Base-by-base conservation (phyloP, 1,139 yeast genomes). In the Kluyveromyces sp. region DNA sequence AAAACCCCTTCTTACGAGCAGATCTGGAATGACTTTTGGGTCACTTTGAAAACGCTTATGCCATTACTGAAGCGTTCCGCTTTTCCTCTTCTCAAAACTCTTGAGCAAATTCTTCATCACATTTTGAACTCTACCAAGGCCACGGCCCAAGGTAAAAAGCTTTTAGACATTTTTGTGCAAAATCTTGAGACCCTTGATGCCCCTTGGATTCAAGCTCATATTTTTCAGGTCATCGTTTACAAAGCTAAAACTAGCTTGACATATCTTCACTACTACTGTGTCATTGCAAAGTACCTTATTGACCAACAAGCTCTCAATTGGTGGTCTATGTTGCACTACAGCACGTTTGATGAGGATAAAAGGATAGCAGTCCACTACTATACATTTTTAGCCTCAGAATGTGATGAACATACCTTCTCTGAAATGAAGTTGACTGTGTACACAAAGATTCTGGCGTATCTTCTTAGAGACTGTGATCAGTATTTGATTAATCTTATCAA, bases 301-400 rank as follows among this genome's bases (percentile, higher is more conserved):
- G 44, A 47, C 13, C 41, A 42, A 18, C 47, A 52, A 33, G 49
- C 46, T 7, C 44, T 56, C 13, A 50, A 60, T 2, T 59, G 64
- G 63, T 61, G 65, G 66, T 47, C 58, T 1, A 54, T 60, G 32
- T 46, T 53, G 17, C 49, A 50, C 22, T 61, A 57, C 41, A 56
- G 54, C 40, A 48, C 47, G 4, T 40, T 59, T 32, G 48, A 49
- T 4, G 45, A 46, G 2, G 36, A 50, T 11, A 20, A 39, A 3
- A 22, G 44, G 7, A 43, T 49, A 7, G 43, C 45, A 25, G 29
- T 56, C 3, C 49, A 44, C 28, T 60, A 58, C 33, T 46, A 49
- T 33, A 45, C 49, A 17, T 49, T 49, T 29, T 33, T 56, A 4
- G 32, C 56, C 2, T 42, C 45, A 18, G 44, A 49, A 6, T 52